Percentiles rank a stretch among this genome's conserved stretches.
These are phyloP conservation scores for Hypoxylon subgilvum DNA, from an alignment of 495 filamentous ascomycete species.

Conservation along the genomic window DNA sequence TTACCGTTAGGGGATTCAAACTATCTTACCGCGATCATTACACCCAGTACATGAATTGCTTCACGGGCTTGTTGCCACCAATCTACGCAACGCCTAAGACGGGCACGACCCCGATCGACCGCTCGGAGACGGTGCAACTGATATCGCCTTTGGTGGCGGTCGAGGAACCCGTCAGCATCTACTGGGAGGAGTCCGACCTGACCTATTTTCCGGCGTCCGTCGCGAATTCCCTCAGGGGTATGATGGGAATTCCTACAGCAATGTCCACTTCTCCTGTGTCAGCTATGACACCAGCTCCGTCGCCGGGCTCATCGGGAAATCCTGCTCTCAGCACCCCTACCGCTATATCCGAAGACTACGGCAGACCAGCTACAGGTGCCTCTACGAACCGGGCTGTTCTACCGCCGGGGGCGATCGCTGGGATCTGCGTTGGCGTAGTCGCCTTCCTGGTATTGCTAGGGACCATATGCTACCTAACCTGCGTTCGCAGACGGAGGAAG, in stretches of 20 bases:
- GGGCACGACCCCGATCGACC: neutral
- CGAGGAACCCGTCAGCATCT: slow-evolving; percentile 8
- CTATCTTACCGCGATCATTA: slow-evolving; percentile 1
- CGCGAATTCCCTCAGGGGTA: slow-evolving; percentile 4
- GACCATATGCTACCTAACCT: neutral
- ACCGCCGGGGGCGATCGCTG: neutral
- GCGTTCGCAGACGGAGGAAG: neutral
- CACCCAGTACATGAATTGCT: neutral
- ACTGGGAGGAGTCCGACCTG: slow-evolving; percentile 9
- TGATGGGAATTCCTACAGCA: slow-evolving; percentile 8
- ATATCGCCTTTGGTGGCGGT: neutral
- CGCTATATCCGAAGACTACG: neutral
- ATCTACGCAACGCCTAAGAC: neutral
- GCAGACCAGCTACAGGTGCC: neutral
- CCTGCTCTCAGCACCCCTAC: neutral
- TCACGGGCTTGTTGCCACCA: slow-evolving; percentile 2
- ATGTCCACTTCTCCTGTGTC: no score
- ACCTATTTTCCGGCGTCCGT: slow-evolving; percentile 6
- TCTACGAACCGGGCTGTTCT: neutral
- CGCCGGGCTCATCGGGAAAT: neutral
- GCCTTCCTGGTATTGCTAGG: neutral
- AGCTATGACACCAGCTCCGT: no score
- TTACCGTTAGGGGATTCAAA: neutral
- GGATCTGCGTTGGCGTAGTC: slow-evolving; percentile 5
- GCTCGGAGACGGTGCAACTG: no score